Evolutionary conservation across 306 rosid genomes (phyloP).

Genomic region (Purshia tridentata): DNA sequence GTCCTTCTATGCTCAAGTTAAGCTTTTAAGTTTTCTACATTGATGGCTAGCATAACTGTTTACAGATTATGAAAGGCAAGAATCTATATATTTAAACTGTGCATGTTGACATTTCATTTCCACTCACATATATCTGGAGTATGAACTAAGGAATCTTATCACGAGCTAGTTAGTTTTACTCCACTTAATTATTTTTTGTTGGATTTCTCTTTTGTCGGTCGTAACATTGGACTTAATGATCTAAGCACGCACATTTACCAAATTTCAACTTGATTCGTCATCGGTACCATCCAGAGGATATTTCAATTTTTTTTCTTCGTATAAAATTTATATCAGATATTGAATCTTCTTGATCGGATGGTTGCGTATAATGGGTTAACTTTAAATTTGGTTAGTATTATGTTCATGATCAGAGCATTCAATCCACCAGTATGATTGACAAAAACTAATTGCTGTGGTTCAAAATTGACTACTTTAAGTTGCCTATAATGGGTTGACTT

Average conservation of each 20-base stretch:
- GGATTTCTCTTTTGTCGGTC: not conserved
- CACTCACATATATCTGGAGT: not conserved
- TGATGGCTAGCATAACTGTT: slow-evolving; percentile 4
- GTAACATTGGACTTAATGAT: no score
- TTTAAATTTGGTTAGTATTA: not conserved
- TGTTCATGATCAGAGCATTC: not conserved
- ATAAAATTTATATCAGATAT: not conserved
- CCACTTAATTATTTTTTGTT: not conserved
- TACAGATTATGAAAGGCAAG: not conserved
- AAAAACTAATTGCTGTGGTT: not conserved
- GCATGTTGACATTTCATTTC: not conserved
- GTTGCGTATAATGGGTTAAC: not conserved
- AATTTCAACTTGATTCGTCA: no score
- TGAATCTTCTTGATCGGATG: not conserved
- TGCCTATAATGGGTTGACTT: not conserved
- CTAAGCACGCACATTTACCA: not conserved
- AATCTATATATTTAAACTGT: not conserved
- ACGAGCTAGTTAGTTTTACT: not conserved
- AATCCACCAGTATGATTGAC: not conserved
- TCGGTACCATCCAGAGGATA: no score
- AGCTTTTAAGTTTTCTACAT: slow-evolving; percentile 24
- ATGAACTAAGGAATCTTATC: not conserved
- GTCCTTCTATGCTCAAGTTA: slow-evolving; percentile 11
- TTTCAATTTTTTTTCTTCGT: no score
- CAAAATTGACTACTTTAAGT: no score